phyloP scores from a whole-genome alignment of 108 stramenopile species.

The Skeletonema menzelii region DNA sequence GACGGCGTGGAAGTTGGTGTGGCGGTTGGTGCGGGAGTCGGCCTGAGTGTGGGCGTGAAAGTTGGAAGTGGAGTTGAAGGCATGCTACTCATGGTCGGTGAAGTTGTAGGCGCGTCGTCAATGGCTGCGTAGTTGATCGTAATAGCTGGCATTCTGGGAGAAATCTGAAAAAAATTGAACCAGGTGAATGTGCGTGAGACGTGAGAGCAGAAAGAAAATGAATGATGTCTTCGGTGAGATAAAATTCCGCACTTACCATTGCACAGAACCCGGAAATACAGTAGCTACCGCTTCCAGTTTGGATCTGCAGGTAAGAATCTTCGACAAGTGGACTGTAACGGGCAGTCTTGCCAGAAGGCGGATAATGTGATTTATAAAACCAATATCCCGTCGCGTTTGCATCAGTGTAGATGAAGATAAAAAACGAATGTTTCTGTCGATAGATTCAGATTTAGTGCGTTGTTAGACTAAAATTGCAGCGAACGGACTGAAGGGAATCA shows the following conservation, averaged over 20 bases:
- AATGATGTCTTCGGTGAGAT: not conserved
- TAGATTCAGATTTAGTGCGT: not conserved
- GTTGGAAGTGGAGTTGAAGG: not conserved
- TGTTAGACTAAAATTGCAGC: not conserved
- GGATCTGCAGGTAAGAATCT: not conserved
- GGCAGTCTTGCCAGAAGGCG: not conserved
- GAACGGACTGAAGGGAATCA: no score
- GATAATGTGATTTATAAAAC: not conserved
- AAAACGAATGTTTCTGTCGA: not conserved
- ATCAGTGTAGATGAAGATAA: not conserved
- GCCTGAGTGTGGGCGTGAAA: not conserved
- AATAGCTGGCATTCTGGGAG: not conserved
- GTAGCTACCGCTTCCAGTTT: not conserved
- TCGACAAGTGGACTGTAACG: not conserved
- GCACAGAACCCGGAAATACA: not conserved
- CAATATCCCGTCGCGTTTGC: not conserved
- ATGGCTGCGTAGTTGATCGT: not conserved
- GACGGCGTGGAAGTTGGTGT: not conserved
- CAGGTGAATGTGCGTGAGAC: not conserved
- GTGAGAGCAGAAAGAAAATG: not conserved
- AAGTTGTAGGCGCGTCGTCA: not conserved
- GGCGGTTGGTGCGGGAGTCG: not conserved
- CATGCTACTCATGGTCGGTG: not conserved
- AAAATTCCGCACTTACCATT: not conserved
- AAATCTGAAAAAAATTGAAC: not conserved